phyloP scores from a whole-genome alignment of 2,329 filamentous ascomycete species.

The Dichotomopilus funicola region DNA sequence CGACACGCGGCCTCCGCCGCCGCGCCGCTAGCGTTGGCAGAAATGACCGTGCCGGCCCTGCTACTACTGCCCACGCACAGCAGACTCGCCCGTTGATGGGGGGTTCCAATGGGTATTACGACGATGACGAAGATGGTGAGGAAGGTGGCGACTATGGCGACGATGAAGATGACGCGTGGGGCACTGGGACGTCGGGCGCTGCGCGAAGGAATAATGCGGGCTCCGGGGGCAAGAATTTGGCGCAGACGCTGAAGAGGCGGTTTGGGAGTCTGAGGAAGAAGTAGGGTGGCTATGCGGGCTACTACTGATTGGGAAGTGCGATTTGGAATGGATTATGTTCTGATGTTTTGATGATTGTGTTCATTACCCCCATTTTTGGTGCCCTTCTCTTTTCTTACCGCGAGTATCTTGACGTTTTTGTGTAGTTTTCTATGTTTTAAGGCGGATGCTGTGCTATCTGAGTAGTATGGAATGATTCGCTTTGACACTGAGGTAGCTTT shows the following conservation, averaged over 20 bases:
- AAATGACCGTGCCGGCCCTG: constrained; percentile 17
- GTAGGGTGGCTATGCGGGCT: constrained; percentile 23
- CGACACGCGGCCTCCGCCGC: neutral
- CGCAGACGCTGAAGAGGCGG: constrained; percentile 47
- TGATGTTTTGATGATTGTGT: neutral
- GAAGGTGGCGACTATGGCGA: neutral
- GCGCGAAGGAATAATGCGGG: constrained; percentile 37
- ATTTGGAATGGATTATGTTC: neutral
- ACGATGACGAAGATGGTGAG: neutral
- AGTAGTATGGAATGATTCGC: too few relatives aligned
- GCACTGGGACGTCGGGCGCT: neutral
- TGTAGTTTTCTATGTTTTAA: too few relatives aligned
- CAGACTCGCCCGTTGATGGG: constrained; percentile 20
- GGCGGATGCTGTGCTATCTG: too few relatives aligned
- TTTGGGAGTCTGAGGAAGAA: constrained; percentile 47
- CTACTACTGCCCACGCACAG: constrained; percentile 26
- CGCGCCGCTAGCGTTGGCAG: neutral
- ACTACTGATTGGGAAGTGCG: neutral
- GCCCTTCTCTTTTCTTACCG: too few relatives aligned
- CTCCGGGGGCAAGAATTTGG: constrained; percentile 34
- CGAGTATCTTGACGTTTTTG: too few relatives aligned
- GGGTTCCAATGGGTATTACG: too few relatives aligned
- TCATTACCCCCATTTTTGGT: too few relatives aligned
- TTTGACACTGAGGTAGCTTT: too few relatives aligned
- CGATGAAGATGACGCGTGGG: constrained; percentile 9